These are phyloP conservation scores for Trametes pubescens DNA, from an alignment of 1,284 basidiomycete species.

Conservation along the genomic window DNA sequence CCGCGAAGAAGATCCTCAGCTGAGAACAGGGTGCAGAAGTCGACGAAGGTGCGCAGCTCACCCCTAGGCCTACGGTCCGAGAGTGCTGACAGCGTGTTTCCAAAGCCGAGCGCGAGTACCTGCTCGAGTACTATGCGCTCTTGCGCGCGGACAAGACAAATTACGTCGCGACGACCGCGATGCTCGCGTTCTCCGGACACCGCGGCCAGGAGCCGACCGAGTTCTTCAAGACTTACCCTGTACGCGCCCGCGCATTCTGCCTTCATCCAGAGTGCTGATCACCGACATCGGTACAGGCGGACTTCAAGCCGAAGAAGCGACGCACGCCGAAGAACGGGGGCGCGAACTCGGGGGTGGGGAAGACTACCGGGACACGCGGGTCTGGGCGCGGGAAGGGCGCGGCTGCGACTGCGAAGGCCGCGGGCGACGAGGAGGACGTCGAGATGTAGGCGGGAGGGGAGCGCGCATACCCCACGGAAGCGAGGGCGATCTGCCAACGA, in stretches of 20 bases:
- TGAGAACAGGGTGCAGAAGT: conserved; percentile 34
- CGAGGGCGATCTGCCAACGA: too few species aligned
- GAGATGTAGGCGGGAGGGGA: too few species aligned
- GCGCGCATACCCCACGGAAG: too few species aligned
- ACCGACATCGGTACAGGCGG: conserved; percentile 12
- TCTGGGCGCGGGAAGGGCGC: too few species aligned
- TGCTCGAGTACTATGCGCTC: conserved; percentile 39
- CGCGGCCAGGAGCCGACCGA: conserved; percentile 34
- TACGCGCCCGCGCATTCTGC: conserved; percentile 6
- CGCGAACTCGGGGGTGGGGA: too few species aligned
- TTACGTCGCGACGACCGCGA: conserved; percentile 35
- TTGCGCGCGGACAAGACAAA: conserved; percentile 39
- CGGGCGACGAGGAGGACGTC: too few species aligned
- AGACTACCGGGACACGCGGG: too few species aligned
- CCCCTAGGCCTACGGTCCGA: too few species aligned
- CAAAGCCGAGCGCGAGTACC: conserved; percentile 36
- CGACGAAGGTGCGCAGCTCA: conserved; percentile 35
- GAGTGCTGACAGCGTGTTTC: too few species aligned
- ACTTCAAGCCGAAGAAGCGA: conserved; percentile 35
- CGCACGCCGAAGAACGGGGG: conserved; percentile 17
- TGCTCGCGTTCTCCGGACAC: conserved; percentile 31
- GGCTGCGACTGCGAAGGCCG: too few species aligned
- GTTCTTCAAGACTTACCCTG: conserved; percentile 37
- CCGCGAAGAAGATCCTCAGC: conserved; percentile 32
- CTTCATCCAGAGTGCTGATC: not conserved